phyloP scores from a whole-genome alignment of 1,139 yeast species.

The Kodamaea derodonti region DNA sequence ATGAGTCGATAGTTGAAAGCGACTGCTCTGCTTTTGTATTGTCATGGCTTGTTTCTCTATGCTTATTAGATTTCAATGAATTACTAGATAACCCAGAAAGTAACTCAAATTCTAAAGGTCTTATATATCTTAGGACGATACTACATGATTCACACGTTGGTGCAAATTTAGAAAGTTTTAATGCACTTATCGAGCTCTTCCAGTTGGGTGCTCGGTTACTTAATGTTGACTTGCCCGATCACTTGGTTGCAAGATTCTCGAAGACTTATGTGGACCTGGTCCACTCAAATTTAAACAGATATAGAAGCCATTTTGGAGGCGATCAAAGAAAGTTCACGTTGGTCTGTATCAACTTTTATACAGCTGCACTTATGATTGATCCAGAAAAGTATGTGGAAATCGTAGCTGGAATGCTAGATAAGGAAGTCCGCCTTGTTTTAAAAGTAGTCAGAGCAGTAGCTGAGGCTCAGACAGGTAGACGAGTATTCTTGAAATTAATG shows the following conservation, averaged over 20 bases:
- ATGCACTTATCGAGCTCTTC: conserved; percentile 40
- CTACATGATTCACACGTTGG: conserved; percentile 32
- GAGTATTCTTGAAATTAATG: conserved; percentile 23
- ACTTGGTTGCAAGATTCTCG: conserved; percentile 45
- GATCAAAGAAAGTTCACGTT: conserved; percentile 18
- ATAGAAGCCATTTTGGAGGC: conserved; percentile 7
- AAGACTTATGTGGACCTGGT: conserved; percentile 35
- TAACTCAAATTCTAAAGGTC: conserved; percentile 12
- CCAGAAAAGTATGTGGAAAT: conserved; percentile 31
- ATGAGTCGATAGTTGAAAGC: conserved; percentile 19
- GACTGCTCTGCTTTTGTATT: conserved; percentile 27
- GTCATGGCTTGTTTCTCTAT: conserved; percentile 33
- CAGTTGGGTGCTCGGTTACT: conserved; percentile 40
- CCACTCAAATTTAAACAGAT: conserved; percentile 22
- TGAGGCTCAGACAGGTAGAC: conserved; percentile 25
- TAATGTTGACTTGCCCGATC: conserved; percentile 18
- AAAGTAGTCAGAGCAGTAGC: conserved; percentile 38
- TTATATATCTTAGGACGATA: conserved; percentile 29
- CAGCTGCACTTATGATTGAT: conserved; percentile 40
- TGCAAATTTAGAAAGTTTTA: conserved; percentile 38
- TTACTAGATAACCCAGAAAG: conserved; percentile 13
- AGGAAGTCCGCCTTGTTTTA: conserved; percentile 29
- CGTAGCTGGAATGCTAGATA: conserved; percentile 23
- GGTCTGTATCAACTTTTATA: conserved; percentile 35
- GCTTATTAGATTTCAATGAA: conserved; percentile 37